These are phyloP conservation scores for Purshia tridentata DNA, from an alignment of 306 rosid genomes.

Conservation along the genomic window DNA sequence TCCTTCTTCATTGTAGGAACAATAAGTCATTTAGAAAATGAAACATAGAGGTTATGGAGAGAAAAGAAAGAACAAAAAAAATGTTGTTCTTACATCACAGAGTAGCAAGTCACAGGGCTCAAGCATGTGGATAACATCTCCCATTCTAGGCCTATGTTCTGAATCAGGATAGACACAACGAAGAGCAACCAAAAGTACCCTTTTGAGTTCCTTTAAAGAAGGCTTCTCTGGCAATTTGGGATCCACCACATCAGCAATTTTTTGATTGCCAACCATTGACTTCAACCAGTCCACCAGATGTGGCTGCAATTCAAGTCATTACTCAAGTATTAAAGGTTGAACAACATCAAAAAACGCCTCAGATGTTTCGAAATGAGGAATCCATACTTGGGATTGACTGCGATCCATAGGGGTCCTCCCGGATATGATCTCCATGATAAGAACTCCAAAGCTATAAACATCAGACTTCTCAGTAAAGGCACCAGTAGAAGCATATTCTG, in stretches of 20 bases:
- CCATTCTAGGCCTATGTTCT: conserved; percentile 51
- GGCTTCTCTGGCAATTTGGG: conserved; percentile 48
- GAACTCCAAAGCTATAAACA: conserved; percentile 62
- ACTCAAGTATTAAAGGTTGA: not conserved
- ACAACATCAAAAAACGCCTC: not conserved
- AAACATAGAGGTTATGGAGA: not conserved
- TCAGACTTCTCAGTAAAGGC: conserved; percentile 39
- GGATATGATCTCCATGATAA: conserved; percentile 64
- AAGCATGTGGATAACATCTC: conserved; percentile 55
- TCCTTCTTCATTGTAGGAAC: too few species aligned
- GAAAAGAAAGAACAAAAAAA: not conserved
- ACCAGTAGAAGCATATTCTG: conserved; percentile 32
- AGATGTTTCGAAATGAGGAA: not conserved
- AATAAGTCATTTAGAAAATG: not conserved
- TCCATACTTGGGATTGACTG: conserved; percentile 38
- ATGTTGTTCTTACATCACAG: conserved; percentile 32
- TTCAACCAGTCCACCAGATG: conserved; percentile 57
- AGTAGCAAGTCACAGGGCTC: conserved; percentile 47
- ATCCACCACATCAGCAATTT: conserved; percentile 37
- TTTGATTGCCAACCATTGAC: conserved; percentile 43
- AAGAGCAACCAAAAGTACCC: conserved; percentile 50
- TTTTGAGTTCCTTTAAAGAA: conserved; percentile 49
- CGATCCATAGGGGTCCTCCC: conserved; percentile 46
- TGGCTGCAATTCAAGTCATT: conserved; percentile 36
- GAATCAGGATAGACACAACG: conserved; percentile 54